Evolutionary conservation across 2,329 filamentous ascomycete genomes (phyloP), one percentile per base, ranked within the genome.

Genomic region (Biscogniauxia marginata): DNA sequence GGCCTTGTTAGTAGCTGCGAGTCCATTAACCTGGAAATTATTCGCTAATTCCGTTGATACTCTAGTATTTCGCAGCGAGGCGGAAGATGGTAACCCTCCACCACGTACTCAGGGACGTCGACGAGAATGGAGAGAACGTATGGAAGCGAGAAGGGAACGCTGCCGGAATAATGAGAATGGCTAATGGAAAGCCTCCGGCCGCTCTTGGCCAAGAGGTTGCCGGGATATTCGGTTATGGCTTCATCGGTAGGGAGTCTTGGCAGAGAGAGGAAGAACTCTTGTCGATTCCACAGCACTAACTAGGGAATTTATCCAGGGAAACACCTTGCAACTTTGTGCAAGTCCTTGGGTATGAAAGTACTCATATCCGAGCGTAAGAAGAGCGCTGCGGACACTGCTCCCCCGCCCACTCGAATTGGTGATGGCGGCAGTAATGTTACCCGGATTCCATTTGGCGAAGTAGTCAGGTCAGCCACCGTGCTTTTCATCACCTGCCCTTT

Each of bases 41-140:
- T 25, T 30, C 9, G 7, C 44, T 19, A 3, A 20, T 25, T 16
- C 43, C 9, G 16, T 13, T 43, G 18, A 2, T 21, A 11, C 3
- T n/a, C 13, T n/a, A 65, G 62, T 65, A 63, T 18, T 66, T 66
- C 39, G 64, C 64, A 4, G 55, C 63, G 3, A 63, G 64, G 23
- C 61, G 62, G 18, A 63, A 62, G 45, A 65, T 61, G 2, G 58
- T 65, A n/a, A 25, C 57, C 20, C n/a, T 66, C 7, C 62, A 66
- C 21, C 60, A 63, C 16, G 52, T 52, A 0, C 52, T 66, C 7
- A 55, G 59, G 16, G 47, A 13, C 22, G 45, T 58, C 18, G 62
- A 63, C 23, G 54, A 54, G 19, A 19, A 57, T 3, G 52, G 58
- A 1, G 46, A 48, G 3, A 66, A 63, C 34, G 18, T 49, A 4